Evolutionary conservation across 371 early-diverging fungal genomes (phyloP).

Genomic region (Entomophthora muscae): DNA sequence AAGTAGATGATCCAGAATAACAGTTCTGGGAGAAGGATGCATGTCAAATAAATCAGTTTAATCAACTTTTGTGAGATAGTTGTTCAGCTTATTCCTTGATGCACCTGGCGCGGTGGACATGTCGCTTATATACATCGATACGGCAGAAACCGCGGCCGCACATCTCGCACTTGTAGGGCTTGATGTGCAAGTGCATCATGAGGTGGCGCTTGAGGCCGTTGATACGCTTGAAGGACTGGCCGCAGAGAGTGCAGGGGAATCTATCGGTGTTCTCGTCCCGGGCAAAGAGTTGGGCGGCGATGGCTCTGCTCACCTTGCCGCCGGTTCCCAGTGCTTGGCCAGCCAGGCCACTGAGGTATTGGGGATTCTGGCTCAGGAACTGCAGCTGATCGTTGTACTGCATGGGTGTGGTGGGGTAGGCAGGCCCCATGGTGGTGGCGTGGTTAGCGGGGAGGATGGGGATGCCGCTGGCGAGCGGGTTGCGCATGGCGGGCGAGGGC

Average conservation of each 20-base stretch:
- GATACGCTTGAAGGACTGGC: background rate
- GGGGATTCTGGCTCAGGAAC: background rate
- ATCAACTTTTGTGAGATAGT: no score
- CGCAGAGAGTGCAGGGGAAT: slow-evolving; percentile 7
- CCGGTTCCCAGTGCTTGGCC: background rate
- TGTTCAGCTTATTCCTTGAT: slow-evolving; percentile 4
- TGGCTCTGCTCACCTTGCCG: background rate
- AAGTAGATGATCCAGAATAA: no score
- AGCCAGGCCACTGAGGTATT: slow-evolving; percentile 3
- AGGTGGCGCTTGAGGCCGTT: slow-evolving; percentile 3
- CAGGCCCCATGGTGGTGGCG: background rate
- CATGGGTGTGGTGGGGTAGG: background rate
- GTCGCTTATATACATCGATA: slow-evolving; percentile 5
- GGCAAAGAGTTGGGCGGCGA: background rate
- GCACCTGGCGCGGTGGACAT: background rate
- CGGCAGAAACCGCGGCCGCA: background rate
- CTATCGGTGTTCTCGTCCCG: background rate
- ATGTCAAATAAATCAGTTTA: no score
- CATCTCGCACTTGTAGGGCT: background rate
- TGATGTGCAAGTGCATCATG: background rate
- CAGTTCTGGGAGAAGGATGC: no score
- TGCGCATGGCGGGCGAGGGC: background rate
- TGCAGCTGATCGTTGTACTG: background rate
- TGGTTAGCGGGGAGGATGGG: background rate
- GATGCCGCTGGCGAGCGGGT: background rate